These are phyloP conservation scores for Yarrowia sp. DNA, from an alignment of 805 yeast species.

Conservation along the genomic window DNA sequence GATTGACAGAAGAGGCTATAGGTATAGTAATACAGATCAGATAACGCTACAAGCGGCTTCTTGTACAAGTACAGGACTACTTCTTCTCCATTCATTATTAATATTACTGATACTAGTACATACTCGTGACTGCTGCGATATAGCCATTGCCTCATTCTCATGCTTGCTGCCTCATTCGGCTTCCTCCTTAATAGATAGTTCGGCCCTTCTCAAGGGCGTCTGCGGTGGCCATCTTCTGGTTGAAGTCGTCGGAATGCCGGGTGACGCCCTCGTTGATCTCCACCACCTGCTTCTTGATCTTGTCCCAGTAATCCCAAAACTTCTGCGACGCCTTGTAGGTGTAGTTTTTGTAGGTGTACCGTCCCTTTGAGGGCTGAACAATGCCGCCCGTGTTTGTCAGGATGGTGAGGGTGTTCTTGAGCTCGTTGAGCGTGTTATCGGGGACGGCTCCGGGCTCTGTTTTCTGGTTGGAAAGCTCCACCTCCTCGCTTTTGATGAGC, in stretches of 20 bases:
- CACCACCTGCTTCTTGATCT: conserved; percentile 47
- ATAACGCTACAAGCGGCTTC: too few species aligned
- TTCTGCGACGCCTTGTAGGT: conserved; percentile 45
- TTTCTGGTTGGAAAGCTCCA: conserved; percentile 40
- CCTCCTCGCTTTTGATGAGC: conserved; percentile 39
- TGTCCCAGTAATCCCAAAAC: conserved; percentile 53
- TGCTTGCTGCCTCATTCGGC: background rate
- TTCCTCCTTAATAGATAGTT: conserved; percentile 22
- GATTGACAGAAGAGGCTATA: too few species aligned
- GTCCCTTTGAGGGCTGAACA: conserved; percentile 43
- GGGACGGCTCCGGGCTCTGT: conserved; percentile 43
- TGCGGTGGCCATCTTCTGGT: conserved; percentile 25
- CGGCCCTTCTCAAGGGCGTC: conserved; percentile 20
- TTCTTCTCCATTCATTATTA: too few species aligned
- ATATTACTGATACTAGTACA: too few species aligned
- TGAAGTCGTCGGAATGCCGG: conserved; percentile 41
- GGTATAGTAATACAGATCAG: too few species aligned
- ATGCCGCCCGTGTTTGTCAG: conserved; percentile 43
- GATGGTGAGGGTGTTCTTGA: conserved; percentile 43
- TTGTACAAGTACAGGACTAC: too few species aligned
- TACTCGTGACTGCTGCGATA: too few species aligned
- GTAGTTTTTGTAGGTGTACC: conserved; percentile 39
- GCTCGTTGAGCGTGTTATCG: conserved; percentile 41
- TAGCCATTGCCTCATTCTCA: too few species aligned
- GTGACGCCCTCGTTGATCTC: conserved; percentile 50